A percentile compares a stretch with the other conserved stretches of the same genome.
Conservation (phyloP, 2,329 filamentous ascomycete species). For the Colletotrichum musae region DNA sequence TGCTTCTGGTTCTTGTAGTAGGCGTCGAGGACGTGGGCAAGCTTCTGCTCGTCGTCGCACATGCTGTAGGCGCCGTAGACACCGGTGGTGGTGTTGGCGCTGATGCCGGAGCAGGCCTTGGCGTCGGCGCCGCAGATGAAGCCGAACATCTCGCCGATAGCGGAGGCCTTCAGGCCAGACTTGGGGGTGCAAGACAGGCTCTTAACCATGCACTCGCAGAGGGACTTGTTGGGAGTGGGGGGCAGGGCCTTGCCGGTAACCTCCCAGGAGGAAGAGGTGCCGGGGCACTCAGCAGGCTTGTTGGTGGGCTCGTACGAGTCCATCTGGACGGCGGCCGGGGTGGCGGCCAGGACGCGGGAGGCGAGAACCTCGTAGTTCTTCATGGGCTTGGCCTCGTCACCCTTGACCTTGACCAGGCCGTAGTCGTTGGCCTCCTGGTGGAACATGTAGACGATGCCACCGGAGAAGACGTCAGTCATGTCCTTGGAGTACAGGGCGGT, state of each 20-base stretch:
- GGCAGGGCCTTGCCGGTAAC: conserved; percentile 79
- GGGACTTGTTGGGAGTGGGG: conserved; percentile 81
- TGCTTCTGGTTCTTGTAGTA: conserved; percentile 76
- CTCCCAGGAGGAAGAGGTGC: conserved; percentile 75
- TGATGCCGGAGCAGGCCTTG: conserved; percentile 77
- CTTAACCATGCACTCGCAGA: conserved; percentile 90
- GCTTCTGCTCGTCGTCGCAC: conserved; percentile 79
- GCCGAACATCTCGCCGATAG: conserved; percentile 79
- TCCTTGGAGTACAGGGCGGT: conserved; percentile 81
- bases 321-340: conserved; percentile 76
- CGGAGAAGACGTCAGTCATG: conserved; percentile 92
- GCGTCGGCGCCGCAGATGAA: conserved; percentile 76
- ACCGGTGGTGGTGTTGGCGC: conserved; percentile 75
- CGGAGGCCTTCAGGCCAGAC: conserved; percentile 67
- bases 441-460: conserved; percentile 99
- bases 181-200: conserved; percentile 80
- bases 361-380: conserved; percentile 82
- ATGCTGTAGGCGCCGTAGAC: conserved; percentile 84
- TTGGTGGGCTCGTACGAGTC: conserved; percentile 81
- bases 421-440: conserved; percentile 93
- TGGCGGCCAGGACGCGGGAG: conserved; percentile 77
- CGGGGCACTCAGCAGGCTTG: conserved; percentile 80
- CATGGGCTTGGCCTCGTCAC: conserved; percentile 74
- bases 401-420: conserved; percentile 77
- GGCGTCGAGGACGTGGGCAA: conserved; percentile 80